Percentiles rank a stretch among this genome's conserved stretches.
Evolutionary conservation across 768 basidiomycete genomes (phyloP).

Genomic region (Collybiopsis confluens): DNA sequence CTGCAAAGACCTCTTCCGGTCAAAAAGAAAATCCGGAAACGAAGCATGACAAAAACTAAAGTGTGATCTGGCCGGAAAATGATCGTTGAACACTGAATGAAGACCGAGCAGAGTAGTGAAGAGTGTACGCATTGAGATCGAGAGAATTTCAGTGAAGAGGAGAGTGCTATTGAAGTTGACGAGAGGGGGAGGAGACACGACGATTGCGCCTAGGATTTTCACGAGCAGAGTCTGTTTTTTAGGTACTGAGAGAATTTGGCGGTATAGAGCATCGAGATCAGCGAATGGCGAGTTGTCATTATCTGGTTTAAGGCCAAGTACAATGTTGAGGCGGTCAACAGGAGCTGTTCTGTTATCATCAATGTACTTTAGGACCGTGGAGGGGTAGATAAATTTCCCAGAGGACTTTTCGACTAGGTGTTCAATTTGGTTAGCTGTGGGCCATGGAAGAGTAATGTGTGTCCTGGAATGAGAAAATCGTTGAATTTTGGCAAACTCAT

Average conservation of each 20-base stretch:
- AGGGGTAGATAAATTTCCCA: conserved; percentile 11
- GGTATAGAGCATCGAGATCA: not conserved
- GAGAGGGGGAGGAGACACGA: not conserved
- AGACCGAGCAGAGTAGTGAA: not conserved
- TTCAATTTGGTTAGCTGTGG: conserved; percentile 10
- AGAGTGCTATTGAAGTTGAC: not conserved
- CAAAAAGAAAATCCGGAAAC: not conserved
- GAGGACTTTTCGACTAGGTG: not conserved
- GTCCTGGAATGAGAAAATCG: not conserved
- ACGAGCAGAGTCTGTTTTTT: not conserved
- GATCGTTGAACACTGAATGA: not conserved
- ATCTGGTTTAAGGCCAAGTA: not conserved
- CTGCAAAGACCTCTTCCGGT: not conserved
- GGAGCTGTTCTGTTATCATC: not conserved
- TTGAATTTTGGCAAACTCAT: not conserved
- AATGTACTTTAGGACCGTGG: conserved; percentile 5
- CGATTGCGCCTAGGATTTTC: not conserved
- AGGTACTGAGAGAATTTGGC: not conserved
- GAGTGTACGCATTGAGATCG: not conserved
- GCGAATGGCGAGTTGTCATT: not conserved
- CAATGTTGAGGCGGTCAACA: not conserved
- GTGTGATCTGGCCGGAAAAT: not conserved
- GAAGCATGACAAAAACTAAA: not conserved
- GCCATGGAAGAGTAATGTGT: conserved; percentile 11
- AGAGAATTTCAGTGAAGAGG: not conserved